Base-by-base conservation (phyloP, 306 rosid species). In the Pterocarpus santalinus region DNA sequence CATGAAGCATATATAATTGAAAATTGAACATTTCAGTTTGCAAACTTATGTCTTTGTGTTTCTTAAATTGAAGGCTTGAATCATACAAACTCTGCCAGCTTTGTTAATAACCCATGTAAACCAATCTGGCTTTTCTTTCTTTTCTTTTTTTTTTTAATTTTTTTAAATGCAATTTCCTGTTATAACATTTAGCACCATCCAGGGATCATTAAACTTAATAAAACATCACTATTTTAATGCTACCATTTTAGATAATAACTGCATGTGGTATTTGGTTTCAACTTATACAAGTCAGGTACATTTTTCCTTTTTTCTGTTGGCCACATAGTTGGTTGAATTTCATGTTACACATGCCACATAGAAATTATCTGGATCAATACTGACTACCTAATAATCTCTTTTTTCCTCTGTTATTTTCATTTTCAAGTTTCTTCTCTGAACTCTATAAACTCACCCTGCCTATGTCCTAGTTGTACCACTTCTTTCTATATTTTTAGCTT, bases 131-230 rank as follows among this genome's bases (percentile, higher is more conserved):
- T 44, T 32, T 57, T 43, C 15, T 43, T 63, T 63, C 16, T 36
- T 22, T 22, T 22, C 28, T 22, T 22, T 22, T 22, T n/a, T n/a
- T n/a, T n/a, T n/a, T n/a, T n/a, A n/a, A n/a, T 22, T 22, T 22
- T 22, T 22, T 22, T 22, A 22, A 22, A 68, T 68, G 76, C 68
- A 78, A 9, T 43, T 57, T 34, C 74, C 75, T 9, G 22, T 28
- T 39, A 11, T 61, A 15, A 53, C 35, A 46, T 9, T 63, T 46
- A 17, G 72, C 53, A 11, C 15, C 30, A 34, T 38, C 28, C 1
- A 1, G 1, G 28, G 28, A 22, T 22, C 28, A 22, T 22, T 22
- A 22, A 22, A 22, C 28, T 22, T 22, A 22, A 22, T 22, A 22
- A 22, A 22, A 22, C 28, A 22, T 22, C 28, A 22, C 28, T 22